Conservation (phyloP, 1,284 basidiomycete species). For the Rhodotorula sp. region DNA sequence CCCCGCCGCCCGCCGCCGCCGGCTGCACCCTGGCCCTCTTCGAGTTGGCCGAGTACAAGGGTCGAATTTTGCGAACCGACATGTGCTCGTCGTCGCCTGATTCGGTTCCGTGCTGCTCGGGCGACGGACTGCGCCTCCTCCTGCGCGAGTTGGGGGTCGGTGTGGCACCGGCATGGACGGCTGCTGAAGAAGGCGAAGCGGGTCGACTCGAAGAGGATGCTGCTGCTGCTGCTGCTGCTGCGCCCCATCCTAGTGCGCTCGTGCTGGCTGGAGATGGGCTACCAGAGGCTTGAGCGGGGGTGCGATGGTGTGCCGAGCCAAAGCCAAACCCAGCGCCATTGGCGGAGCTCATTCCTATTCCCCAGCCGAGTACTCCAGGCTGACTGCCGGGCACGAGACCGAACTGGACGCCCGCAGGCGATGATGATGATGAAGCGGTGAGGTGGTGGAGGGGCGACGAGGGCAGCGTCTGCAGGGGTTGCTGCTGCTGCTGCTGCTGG, state of each 20-base stretch:
- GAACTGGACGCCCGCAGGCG: slow-evolving; percentile 16
- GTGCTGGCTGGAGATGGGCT: not conserved
- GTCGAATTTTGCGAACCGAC: not conserved
- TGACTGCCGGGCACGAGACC: slow-evolving; percentile 26
- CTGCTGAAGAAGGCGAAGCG: not conserved
- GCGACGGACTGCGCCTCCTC: slow-evolving; percentile 14
- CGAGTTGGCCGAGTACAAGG: not conserved
- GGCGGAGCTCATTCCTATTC: slow-evolving; percentile 23
- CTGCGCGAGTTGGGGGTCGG: not conserved
- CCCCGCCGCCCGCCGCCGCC: not conserved
- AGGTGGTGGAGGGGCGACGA: slow-evolving; percentile 5
- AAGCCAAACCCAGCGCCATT: slow-evolving; percentile 20
- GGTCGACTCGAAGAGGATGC: not conserved
- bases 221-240: not conserved
- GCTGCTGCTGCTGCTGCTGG: not conserved
- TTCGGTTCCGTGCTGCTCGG: not conserved
- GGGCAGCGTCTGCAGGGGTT: slow-evolving; percentile 16
- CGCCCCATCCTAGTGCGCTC: slow-evolving; percentile 10
- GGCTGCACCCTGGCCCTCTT: not conserved
- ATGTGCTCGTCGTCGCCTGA: slow-evolving; percentile 13
- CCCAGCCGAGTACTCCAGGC: slow-evolving; percentile 29
- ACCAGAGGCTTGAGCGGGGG: not conserved
- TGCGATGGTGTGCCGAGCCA: not conserved
- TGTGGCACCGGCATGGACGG: not conserved
- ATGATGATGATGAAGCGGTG: not conserved